Base-by-base conservation (phyloP, 108 stramenopile genomes). In the Cyclotella baltica region DNA sequence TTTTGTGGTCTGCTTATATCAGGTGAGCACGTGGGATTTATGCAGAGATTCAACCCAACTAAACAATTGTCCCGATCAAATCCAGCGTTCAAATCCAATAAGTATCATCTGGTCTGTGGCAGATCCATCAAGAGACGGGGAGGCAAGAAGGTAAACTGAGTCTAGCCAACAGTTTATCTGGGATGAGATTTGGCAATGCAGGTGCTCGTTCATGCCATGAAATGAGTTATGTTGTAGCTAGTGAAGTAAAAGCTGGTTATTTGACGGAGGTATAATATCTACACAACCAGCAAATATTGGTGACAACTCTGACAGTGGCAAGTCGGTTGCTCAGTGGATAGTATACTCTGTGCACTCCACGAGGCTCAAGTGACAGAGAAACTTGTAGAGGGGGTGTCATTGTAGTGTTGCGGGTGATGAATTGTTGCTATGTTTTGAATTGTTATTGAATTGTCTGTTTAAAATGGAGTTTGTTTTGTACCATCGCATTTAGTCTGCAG, bases 131-230 rank as follows among this genome's bases (percentile, higher is more conserved):
- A 72, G 57, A 19, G 76, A 89, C 71, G 81, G 76, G 33, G 85
- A 85, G 47, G 86, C 86, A 28, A 72, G 88, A 38, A 61, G n/a
- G 64, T 18, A 83, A 85, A 64, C 85, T 89, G 85, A 64, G 87
- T 43, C 56, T 89, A 46, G 88, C 86, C 15, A 61, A 73, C 15
- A 83, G 86, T 43, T 81, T 77, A 27, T 86, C 88, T 5, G 88
- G 88, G 8, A 80, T 89, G 57, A 86, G 86, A 20, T 89, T 89
- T 56, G 84, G 86, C 9, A 89, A 89, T 70, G 83, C 88, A 20
- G 84, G 86, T 4, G 88, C 87, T 6, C 86, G 83, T 62, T 63
- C 87, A 16, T 87, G 84, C 22, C 86, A 87, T 62, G 88, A 84
- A 11, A 89, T 89, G 88, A 57, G 50, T 0, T 86, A 86, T 61